Evolutionary conservation across 805 yeast species (phyloP).

Genomic region (Wickerhamomyces strasburgensis): DNA sequence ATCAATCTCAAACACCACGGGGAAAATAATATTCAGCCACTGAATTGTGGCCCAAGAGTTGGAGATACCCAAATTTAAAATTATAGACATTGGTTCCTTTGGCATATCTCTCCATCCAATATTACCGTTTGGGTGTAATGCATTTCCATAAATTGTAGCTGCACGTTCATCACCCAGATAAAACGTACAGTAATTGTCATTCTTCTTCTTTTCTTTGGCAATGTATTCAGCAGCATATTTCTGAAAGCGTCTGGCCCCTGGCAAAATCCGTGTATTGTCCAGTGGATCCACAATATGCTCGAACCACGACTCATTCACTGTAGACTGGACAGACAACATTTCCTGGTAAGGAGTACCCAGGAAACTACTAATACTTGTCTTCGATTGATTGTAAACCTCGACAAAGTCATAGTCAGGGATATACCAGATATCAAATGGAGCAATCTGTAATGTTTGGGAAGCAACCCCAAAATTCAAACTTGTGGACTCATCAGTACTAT

Average conservation of each 20-base stretch:
- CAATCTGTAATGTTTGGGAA: constrained; percentile 47
- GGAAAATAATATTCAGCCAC: constrained; percentile 41
- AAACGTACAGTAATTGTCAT: constrained; percentile 30
- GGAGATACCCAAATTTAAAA: constrained; percentile 45
- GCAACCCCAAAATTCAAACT: constrained; percentile 34
- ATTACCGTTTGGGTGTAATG: constrained; percentile 46
- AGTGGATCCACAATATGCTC: constrained; percentile 29
- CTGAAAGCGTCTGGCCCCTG: constrained; percentile 30
- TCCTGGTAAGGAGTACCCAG: constrained; percentile 50
- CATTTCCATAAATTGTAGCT: constrained; percentile 36
- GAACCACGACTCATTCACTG: constrained; percentile 43
- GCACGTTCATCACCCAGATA: constrained; percentile 45
- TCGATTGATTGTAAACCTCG: constrained; percentile 35
- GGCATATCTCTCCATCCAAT: constrained; percentile 43
- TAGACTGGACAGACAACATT: constrained; percentile 42
- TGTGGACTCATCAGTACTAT: constrained; percentile 27
- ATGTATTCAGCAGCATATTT: constrained; percentile 40
- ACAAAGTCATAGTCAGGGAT: constrained; percentile 44
- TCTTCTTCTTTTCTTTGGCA: constrained; percentile 28
- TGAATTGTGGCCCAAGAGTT: constrained; percentile 47
- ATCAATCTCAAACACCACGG: constrained; percentile 38
- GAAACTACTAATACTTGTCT: constrained; percentile 40
- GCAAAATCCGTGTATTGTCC: constrained; percentile 3
- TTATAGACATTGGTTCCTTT: constrained; percentile 46
- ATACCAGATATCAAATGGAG: constrained; percentile 51